A percentile compares a stretch with the other conserved stretches of the same genome.
phyloP scores from a whole-genome alignment of 495 filamentous ascomycete genomes.

The Penicillium soppii region DNA sequence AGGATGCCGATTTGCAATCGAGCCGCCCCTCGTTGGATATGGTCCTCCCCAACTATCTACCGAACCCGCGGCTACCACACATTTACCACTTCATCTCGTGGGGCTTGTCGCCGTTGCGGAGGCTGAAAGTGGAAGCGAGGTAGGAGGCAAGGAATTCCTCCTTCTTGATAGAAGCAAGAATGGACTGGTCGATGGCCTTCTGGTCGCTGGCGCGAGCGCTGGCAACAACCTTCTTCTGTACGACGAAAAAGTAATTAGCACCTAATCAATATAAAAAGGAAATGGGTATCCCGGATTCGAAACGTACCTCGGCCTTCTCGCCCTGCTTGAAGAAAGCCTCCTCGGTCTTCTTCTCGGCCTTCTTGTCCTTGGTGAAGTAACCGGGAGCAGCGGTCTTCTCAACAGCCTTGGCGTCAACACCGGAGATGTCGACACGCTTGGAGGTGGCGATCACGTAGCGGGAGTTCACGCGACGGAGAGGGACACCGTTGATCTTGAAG shows the following conservation, averaged over 20 bases:
- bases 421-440: conserved; percentile 79
- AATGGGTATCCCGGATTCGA: neutral
- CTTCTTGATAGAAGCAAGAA: conserved; percentile 93
- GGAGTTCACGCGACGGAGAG: conserved; percentile 94
- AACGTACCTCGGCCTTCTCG: conserved; percentile 90
- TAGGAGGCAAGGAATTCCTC: conserved; percentile 85
- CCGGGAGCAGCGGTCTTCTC: conserved; percentile 79
- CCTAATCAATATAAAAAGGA: conserved; percentile 6
- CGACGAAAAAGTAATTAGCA: conserved; percentile 6
- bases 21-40: conserved; percentile 44
- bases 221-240: conserved; percentile 92
- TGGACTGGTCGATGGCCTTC: conserved; percentile 93
- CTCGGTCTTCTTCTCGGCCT: conserved; percentile 87
- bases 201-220: conserved; percentile 91
- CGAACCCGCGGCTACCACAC: conserved; percentile 48
- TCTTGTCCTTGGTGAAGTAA: conserved; percentile 97
- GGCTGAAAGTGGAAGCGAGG: conserved; percentile 88
- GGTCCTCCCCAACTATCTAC: conserved; percentile 47
- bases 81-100: conserved; percentile 94
- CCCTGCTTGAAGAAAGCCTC: conserved; percentile 97
- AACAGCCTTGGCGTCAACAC: conserved; percentile 77
- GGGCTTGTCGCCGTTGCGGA: conserved; percentile 96
- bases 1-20: conserved; percentile 40
- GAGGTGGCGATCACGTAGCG: conserved; percentile 99
- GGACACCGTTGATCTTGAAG: conserved; percentile 99